phyloP scores from a whole-genome alignment of 345 rosid species.

The Arabis hirsuta region DNA sequence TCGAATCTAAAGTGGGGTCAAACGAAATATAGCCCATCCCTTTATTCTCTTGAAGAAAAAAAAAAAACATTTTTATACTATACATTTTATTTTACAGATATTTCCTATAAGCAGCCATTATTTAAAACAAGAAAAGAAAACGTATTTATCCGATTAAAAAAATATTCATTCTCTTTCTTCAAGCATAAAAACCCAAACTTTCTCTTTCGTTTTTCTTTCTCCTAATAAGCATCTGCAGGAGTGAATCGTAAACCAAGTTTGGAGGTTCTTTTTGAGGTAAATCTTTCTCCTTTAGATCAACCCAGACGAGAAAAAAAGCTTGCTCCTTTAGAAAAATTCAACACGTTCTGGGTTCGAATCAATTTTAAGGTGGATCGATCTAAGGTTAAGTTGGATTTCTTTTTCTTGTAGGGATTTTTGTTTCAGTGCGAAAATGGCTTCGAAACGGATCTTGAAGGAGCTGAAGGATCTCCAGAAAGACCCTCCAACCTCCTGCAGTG shows the following conservation, averaged over 20 bases:
- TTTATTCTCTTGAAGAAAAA: not conserved
- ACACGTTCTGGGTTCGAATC: not conserved
- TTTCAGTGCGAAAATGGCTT: slow-evolving; percentile 50
- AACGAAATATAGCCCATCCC: slow-evolving; percentile 9
- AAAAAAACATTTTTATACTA: no score
- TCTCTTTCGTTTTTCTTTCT: slow-evolving; percentile 10
- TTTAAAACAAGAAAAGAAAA: not conserved
- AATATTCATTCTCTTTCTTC: not conserved
- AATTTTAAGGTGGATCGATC: slow-evolving; percentile 12
- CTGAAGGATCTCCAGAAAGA: slow-evolving; percentile 68
- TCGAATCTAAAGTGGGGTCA: slow-evolving; percentile 29
- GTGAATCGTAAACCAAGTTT: slow-evolving; percentile 18
- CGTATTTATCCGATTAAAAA: not conserved
- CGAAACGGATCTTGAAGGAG: slow-evolving; percentile 66
- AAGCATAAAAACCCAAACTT: slow-evolving; percentile 26
- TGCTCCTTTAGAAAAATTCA: not conserved
- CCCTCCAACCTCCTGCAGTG: slow-evolving; percentile 71
- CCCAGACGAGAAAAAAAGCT: not conserved
- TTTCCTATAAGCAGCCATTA: slow-evolving; percentile 2
- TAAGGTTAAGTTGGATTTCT: slow-evolving; percentile 10
- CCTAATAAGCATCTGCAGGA: slow-evolving; percentile 29
- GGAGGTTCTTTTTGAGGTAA: slow-evolving; percentile 33
- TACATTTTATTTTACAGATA: slow-evolving; percentile 1
- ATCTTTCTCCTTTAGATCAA: not conserved
- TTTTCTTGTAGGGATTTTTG: slow-evolving; percentile 1